phyloP scores from a whole-genome alignment of 352 stramenopile genomes.

The Phytophthora hybrid region DNA sequence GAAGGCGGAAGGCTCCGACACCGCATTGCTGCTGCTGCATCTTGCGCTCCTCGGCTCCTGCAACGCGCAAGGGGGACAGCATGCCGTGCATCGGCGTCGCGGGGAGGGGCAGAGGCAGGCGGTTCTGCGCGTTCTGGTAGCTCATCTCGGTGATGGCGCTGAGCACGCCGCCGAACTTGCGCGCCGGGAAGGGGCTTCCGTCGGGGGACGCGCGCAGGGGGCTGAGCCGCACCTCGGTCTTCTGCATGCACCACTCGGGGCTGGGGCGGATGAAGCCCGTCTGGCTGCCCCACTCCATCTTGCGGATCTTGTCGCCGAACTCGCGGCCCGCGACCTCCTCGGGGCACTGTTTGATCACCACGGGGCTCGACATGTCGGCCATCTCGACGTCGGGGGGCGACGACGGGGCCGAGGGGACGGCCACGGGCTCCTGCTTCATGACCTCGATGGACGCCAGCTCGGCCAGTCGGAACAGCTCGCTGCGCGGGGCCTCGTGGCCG shows the following conservation, averaged over 20 bases:
- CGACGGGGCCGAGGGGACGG: slow-evolving; percentile 18
- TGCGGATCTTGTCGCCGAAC: slow-evolving; percentile 45
- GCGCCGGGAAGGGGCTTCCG: slow-evolving; percentile 31
- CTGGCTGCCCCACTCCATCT: slow-evolving; percentile 46
- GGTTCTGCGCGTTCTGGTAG: slow-evolving; percentile 66
- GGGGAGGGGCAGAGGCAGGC: slow-evolving; percentile 34
- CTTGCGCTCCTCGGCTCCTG: slow-evolving; percentile 46
- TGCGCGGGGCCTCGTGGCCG: slow-evolving; percentile 42
- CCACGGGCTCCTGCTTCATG: slow-evolving; percentile 69
- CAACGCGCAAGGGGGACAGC: slow-evolving; percentile 40
- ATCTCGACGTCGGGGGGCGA: slow-evolving; percentile 51
- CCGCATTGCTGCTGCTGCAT: slow-evolving; percentile 35
- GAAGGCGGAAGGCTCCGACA: slow-evolving; percentile 53
- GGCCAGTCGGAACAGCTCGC: slow-evolving; percentile 77
- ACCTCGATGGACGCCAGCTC: slow-evolving; percentile 81
- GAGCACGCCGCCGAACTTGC: slow-evolving; percentile 54
- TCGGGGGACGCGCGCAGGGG: slow-evolving; percentile 53
- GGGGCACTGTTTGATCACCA: slow-evolving; percentile 45
- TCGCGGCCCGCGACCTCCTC: slow-evolving; percentile 31
- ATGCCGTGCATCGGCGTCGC: slow-evolving; percentile 35
- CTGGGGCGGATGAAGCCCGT: slow-evolving; percentile 35
- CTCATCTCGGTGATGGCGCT: slow-evolving; percentile 57
- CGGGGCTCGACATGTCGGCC: slow-evolving; percentile 49
- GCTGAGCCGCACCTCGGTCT: slow-evolving; percentile 71
- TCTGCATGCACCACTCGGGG: slow-evolving; percentile 66